Conservation (phyloP, 306 rosid genomes). For the Cyclanthera cordifolia region DNA sequence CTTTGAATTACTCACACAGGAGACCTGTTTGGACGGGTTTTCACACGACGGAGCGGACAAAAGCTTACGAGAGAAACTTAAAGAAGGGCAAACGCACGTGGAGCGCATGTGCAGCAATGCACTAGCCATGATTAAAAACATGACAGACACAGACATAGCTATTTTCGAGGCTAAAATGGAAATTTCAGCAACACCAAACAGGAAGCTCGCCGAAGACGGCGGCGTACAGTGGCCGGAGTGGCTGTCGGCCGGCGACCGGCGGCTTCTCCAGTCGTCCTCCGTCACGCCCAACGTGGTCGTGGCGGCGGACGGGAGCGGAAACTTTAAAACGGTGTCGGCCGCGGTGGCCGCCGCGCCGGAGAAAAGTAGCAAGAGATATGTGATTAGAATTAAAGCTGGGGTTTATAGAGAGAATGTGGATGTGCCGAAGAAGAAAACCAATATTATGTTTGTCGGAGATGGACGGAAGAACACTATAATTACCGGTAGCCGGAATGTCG, state of each 20-base stretch:
- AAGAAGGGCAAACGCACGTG: constrained; percentile 36
- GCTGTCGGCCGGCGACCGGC: constrained; percentile 52
- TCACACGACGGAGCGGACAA: constrained; percentile 42
- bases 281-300: constrained; percentile 50
- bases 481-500: constrained; percentile 15
- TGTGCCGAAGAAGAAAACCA: constrained; percentile 13
- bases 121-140: constrained; percentile 63
- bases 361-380: constrained; percentile 32
- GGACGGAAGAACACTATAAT: constrained; percentile 10
- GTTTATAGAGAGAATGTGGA: constrained; percentile 20
- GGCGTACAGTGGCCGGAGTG: constrained; percentile 57
- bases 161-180: constrained; percentile 14
- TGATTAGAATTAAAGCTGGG: too few species aligned
- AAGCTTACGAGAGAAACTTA: constrained; percentile 26
- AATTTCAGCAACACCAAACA: too few species aligned
- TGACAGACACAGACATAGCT: constrained; percentile 60
- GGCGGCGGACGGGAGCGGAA: constrained; percentile 76
- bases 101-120: constrained; percentile 75
- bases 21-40: constrained; percentile 73
- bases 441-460: constrained; percentile 17
- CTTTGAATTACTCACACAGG: too few species aligned
- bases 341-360: constrained; percentile 76
- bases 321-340: constrained; percentile 49
- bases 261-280: constrained; percentile 35
- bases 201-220: constrained; percentile 26